These are phyloP conservation scores for carrot (Daucus carota) DNA, from an alignment of 129 eudicot species.

Conservation along the genomic window DNA sequence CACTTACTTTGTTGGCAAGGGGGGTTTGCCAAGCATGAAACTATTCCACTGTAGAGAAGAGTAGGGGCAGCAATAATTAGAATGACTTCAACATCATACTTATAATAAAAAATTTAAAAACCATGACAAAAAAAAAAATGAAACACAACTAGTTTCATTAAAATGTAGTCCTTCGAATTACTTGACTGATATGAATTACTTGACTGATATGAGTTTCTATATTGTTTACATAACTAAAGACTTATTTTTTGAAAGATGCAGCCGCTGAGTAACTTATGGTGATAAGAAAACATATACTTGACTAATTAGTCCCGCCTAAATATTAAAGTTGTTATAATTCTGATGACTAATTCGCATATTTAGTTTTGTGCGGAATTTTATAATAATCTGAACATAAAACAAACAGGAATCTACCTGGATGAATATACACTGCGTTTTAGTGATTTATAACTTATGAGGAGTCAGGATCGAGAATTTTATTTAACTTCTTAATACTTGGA, in stretches of 20 bases:
- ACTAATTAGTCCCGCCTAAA: background rate
- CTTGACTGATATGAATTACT: background rate
- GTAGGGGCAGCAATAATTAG: background rate
- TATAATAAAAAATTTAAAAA: background rate
- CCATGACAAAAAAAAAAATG: too few species aligned
- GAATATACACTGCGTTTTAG: background rate
- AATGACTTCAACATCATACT: background rate
- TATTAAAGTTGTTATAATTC: too few species aligned
- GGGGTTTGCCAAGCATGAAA: conserved; percentile 24
- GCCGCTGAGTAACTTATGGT: background rate
- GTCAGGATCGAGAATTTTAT: background rate
- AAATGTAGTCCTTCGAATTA: background rate
- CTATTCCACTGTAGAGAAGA: conserved; percentile 15
- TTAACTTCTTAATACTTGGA: background rate
- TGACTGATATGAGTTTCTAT: background rate
- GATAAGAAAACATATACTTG: background rate
- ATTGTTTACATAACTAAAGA: background rate
- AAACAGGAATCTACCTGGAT: background rate
- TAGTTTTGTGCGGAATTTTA: background rate
- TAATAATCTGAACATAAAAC: background rate
- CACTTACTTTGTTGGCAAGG: conserved; percentile 24
- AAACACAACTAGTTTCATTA: background rate
- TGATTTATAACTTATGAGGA: background rate
- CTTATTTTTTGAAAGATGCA: background rate
- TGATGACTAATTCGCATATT: background rate